These are phyloP conservation scores for Exophiala xenobiotica DNA, from an alignment of 2,329 filamentous ascomycete genomes.

Conservation along the genomic window DNA sequence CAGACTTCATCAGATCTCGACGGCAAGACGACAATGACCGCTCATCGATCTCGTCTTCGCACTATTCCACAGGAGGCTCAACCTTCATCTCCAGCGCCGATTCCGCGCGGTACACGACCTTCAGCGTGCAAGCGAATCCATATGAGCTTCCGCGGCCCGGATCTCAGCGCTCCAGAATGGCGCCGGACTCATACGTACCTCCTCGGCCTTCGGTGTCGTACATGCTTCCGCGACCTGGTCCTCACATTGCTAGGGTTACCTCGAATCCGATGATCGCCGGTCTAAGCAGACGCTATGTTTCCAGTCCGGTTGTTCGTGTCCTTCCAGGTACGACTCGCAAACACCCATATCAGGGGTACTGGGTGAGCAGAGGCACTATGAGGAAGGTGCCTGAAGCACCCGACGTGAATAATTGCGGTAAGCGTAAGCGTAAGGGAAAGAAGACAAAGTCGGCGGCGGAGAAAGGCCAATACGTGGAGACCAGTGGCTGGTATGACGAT, in stretches of 20 bases:
- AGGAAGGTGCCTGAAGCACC: constrained; percentile 1
- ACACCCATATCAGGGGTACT: constrained; percentile 15
- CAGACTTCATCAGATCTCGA: constrained; percentile 10
- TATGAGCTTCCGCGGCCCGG: neutral
- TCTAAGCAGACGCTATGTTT: constrained; percentile 11
- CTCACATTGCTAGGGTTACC: neutral
- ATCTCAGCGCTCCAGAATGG: neutral
- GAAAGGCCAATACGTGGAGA: constrained; percentile 9
- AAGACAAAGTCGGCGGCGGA: neutral
- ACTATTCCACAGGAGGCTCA: constrained; percentile 9
- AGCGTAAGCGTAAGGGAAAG: constrained; percentile 4
- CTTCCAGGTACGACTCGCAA: constrained; percentile 15
- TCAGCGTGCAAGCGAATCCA: neutral
- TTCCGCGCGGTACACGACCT: neutral
- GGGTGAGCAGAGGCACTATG: constrained; percentile 17
- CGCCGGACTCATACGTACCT: neutral
- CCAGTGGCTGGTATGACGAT: constrained; percentile 21
- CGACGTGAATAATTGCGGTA: constrained; percentile 7
- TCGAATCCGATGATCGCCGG: constrained; percentile 4
- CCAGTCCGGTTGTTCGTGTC: constrained; percentile 1
- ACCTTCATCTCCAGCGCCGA: neutral
- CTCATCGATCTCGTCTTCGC: constrained; percentile 8
- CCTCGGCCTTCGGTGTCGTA: no score
- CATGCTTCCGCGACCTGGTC: neutral
- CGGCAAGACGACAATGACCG: neutral